Percentiles rank a stretch among this genome's conserved stretches.
These are phyloP conservation scores for Tylopilus vinaceipallidus DNA, from an alignment of 768 basidiomycete species.

Conservation along the genomic window DNA sequence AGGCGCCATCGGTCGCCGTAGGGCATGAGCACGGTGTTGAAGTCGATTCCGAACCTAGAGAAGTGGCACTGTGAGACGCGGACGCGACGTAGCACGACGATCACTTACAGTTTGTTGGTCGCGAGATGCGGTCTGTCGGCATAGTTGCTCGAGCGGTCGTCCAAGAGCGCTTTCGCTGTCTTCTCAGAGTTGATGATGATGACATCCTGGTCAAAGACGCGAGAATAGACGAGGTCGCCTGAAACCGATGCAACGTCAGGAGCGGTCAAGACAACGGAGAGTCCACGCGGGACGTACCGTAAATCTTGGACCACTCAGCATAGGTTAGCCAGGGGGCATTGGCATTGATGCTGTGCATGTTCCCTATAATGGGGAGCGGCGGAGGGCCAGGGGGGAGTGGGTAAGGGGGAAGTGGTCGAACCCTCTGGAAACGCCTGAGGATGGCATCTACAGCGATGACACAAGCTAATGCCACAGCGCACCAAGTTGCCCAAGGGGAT, in stretches of 20 bases:
- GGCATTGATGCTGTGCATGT: constrained; percentile 7
- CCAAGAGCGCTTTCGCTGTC: constrained; percentile 11
- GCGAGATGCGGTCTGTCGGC: constrained; percentile 15
- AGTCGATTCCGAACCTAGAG: constrained; percentile 15
- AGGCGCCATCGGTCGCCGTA: constrained; percentile 21
- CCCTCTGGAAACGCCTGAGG: background rate
- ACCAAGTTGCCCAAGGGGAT: background rate
- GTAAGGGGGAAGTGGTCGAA: background rate
- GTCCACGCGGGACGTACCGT: background rate
- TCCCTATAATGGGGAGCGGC: constrained; percentile 17
- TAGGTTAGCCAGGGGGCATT: constrained; percentile 14
- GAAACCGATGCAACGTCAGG: background rate
- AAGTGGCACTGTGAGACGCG: background rate
- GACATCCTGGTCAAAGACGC: constrained; percentile 10
- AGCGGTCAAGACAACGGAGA: background rate
- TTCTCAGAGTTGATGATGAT: constrained; percentile 16
- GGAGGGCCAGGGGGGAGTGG: constrained; percentile 13
- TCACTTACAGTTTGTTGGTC: constrained; percentile 12
- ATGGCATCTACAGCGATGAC: background rate
- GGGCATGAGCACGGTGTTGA: constrained; percentile 13
- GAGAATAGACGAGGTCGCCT: constrained; percentile 14
- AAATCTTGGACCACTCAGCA: constrained; percentile 10
- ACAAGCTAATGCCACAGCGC: background rate
- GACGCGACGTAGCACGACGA: background rate
- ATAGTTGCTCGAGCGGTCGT: constrained; percentile 21